phyloP scores from a whole-genome alignment of 495 filamentous ascomycete genomes.

The Oidiodendron maius region DNA sequence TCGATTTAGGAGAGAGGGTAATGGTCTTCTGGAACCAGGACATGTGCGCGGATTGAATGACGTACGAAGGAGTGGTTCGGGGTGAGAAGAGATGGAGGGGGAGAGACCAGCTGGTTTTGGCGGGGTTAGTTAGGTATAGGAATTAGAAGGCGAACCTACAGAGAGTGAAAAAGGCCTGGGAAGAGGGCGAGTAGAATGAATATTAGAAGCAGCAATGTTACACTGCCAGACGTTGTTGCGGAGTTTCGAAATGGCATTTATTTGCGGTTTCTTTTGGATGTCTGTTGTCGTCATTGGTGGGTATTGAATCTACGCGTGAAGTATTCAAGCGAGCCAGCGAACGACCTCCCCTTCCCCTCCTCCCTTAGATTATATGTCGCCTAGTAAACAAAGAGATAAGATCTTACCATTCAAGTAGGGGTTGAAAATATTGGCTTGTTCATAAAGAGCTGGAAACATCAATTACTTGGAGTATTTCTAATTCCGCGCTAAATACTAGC shows the following conservation, averaged over 20 bases:
- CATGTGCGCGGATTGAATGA: constrained; percentile 37
- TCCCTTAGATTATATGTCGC: too few species aligned
- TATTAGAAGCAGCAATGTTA: constrained; percentile 39
- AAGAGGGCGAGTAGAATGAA: constrained; percentile 50
- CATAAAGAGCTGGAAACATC: too few species aligned
- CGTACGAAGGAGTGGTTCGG: constrained; percentile 4
- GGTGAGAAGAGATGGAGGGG: constrained; percentile 34
- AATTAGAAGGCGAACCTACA: constrained; percentile 27
- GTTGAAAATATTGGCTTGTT: too few species aligned
- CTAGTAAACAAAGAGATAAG: too few species aligned
- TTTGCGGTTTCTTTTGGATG: too few species aligned
- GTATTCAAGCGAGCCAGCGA: too few species aligned
- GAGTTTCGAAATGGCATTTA: constrained; percentile 10
- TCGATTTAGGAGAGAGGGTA: constrained; percentile 62
- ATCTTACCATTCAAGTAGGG: too few species aligned
- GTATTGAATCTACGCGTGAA: too few species aligned
- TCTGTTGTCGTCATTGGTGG: too few species aligned
- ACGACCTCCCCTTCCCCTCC: too few species aligned
- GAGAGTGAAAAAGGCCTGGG: constrained; percentile 43
- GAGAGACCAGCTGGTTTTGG: constrained; percentile 17
- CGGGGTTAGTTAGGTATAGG: not conserved
- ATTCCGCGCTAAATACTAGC: too few species aligned
- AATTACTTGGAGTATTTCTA: too few species aligned
- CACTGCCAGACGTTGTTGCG: constrained; percentile 19
- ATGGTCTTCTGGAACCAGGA: constrained; percentile 77